A percentile compares a stretch with the other conserved stretches of the same genome.
Evolutionary conservation across 106 monocot genomes (phyloP).

Genomic region (Dendrobium huoshanense): DNA sequence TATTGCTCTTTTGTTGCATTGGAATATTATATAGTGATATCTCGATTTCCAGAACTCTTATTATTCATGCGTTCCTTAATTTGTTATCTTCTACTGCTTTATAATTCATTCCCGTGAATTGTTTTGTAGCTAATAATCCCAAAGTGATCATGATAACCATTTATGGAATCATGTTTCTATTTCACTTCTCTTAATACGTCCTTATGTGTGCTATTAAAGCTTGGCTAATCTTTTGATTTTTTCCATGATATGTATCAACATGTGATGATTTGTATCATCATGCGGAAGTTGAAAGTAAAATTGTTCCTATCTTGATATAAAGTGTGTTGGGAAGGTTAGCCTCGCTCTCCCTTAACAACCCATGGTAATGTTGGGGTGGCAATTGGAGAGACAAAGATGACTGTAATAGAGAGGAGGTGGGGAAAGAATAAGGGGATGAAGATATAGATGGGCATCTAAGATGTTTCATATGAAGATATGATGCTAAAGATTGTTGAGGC

Average conservation of each 20-base stretch:
- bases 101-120: neutral
- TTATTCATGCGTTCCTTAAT: neutral
- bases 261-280: neutral
- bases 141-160: neutral
- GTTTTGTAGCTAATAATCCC: neutral
- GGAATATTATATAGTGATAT: neutral
- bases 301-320: neutral
- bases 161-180: neutral
- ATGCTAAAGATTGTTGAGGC: too few relatives aligned
- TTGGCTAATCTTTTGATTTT: neutral
- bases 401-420: too few relatives aligned
- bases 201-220: neutral
- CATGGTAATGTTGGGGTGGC: too few relatives aligned
- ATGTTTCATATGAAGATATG: too few relatives aligned
- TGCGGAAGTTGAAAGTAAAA: neutral
- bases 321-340: too few relatives aligned
- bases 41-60: neutral
- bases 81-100: neutral
- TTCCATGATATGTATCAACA: neutral
- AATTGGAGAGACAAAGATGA: too few relatives aligned
- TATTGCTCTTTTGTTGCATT: neutral
- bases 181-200: neutral
- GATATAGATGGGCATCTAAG: too few relatives aligned
- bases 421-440: too few relatives aligned
- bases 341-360: too few relatives aligned